Conservation (phyloP, 768 basidiomycete species). For the Termitomyces sp. region DNA sequence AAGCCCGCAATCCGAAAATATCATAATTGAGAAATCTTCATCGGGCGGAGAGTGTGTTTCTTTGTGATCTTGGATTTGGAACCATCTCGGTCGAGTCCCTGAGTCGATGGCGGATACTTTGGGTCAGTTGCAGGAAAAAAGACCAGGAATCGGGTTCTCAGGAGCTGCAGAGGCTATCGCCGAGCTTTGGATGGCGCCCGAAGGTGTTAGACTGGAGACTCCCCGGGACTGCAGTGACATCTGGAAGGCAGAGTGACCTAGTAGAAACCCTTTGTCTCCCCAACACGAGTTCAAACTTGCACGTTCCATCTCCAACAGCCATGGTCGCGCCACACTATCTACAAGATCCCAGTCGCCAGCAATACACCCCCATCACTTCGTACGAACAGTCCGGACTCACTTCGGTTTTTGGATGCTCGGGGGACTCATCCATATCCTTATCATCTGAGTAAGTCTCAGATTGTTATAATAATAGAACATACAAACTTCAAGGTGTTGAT, state of each 20-base stretch:
- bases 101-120: constrained; percentile 39
- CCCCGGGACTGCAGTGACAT: neutral
- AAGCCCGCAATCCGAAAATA: constrained; percentile 28
- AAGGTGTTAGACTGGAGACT: neutral
- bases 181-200: constrained; percentile 2
- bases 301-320: no score
- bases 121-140: constrained; percentile 45
- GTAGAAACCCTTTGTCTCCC: neutral
- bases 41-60: no score
- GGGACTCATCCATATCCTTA: no score
- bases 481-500: no score
- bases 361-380: no score
- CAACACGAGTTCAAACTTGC: neutral
- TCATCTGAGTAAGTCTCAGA: no score
- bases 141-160: constrained; percentile 37
- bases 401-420: no score
- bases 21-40: neutral
- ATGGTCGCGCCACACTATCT: no score
- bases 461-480: no score
- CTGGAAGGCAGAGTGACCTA: neutral
- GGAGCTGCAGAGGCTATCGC: constrained; percentile 41
- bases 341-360: no score
- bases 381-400: no score
- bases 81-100: constrained; percentile 13
- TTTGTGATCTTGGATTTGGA: constrained; percentile 30